Base-by-base conservation (phyloP, 352 stramenopile genomes). In the Globisporangium sylvaticum region DNA sequence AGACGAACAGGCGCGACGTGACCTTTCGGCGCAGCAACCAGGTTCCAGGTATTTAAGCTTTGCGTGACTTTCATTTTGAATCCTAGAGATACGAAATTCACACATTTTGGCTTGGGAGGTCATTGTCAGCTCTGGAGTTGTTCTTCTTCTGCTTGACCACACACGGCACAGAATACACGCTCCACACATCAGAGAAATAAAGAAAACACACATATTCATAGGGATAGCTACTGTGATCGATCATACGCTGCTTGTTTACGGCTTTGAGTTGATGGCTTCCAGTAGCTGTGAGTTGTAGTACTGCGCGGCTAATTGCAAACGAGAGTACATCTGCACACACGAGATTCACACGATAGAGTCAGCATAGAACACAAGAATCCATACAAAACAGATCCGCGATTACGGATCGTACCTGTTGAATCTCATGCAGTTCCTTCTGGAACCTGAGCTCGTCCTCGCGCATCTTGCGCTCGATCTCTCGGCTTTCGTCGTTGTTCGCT, bases 271-370 rank as follows among this genome's bases (percentile, higher is more conserved):
- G 39, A 90, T 78, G 52, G 73, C 83, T 32, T 87, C 67, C 18
- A 87, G 70, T 24, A 93, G 60, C 66, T 89, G 74, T 7, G 76
- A 69, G 62, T 91, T 93, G 79, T 93, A 93, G 65, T 78, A 82
- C 64, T 89, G 70, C 27, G 80, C 75, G 1, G 85, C 73, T 58
- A 87, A 69, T 64, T 88, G 80, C 60, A 93, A 66, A 22, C 83
- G 78, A 18, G 72, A 70, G 72, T 90, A 93, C 80, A 91, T 90
- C 78, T 93, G 63, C 60, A 62, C 24, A 15, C 69, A 25, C 25
- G 9, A 27, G 7, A 39, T 58, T 58, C 14, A 37, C 4, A 24
- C 14, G 31, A 25, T 63, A 70, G 62, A 66, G 53, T 20, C 12
- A 68, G 9, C 55, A 62, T 27, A 32, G 25, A 18, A 3, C 2